Conservation (phyloP, 2,329 filamentous ascomycete genomes). For the Colletotrichum sp. region DNA sequence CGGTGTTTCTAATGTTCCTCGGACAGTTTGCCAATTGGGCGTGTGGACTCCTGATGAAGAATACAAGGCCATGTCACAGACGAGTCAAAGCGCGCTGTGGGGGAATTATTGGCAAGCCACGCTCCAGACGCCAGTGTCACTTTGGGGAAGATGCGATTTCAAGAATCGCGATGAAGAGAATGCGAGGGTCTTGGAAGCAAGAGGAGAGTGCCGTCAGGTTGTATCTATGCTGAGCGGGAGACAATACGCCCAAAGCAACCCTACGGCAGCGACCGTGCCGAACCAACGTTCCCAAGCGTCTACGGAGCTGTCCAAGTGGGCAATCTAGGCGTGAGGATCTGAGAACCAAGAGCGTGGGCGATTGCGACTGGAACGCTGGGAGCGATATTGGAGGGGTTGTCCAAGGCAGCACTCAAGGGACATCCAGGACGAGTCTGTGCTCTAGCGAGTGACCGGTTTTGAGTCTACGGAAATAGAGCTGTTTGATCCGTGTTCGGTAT, state of each 20-base stretch:
- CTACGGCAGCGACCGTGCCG: background rate
- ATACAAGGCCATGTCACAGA: background rate
- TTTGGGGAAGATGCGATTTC: background rate
- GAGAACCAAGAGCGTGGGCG: background rate
- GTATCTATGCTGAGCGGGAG: background rate
- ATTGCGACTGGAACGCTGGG: background rate
- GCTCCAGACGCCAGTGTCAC: background rate
- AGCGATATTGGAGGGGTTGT: background rate
- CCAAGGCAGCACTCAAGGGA: background rate
- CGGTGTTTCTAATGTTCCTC: background rate
- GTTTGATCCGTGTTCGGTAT: background rate
- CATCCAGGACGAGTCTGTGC: background rate
- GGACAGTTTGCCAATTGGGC: background rate
- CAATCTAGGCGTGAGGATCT: background rate
- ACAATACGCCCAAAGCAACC: background rate
- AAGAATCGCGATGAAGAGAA: background rate
- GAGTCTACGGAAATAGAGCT: background rate
- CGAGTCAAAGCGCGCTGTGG: conserved; percentile 15
- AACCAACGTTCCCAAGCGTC: background rate
- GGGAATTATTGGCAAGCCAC: background rate
- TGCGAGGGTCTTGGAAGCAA: background rate
- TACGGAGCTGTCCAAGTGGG: background rate
- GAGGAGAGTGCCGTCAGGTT: background rate
- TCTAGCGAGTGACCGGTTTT: background rate
- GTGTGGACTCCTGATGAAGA: background rate